Percentiles rank a stretch among this genome's conserved stretches.
Conservation (phyloP, 345 rosid genomes). For the Ceriops decandra region DNA sequence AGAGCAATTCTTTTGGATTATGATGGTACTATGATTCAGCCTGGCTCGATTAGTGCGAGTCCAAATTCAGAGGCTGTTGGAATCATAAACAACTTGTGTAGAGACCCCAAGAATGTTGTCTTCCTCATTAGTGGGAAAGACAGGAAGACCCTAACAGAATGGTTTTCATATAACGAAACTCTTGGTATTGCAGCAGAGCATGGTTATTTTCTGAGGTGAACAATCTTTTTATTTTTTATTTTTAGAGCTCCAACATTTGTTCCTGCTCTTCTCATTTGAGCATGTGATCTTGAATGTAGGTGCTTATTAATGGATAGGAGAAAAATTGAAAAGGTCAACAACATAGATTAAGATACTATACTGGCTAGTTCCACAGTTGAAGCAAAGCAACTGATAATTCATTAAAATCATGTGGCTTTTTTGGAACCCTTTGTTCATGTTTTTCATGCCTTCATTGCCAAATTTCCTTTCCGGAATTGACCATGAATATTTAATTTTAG, state of each 20-base stretch:
- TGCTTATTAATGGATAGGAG: not conserved
- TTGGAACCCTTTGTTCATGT: not conserved
- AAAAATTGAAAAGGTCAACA: not conserved
- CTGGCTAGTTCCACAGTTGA: too few species aligned
- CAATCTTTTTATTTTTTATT: not conserved
- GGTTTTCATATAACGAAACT: conserved; percentile 69
- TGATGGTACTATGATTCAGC: conserved; percentile 69
- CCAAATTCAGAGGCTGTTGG: conserved; percentile 55
- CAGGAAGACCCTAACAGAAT: conserved; percentile 53
- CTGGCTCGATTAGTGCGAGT: conserved; percentile 50
- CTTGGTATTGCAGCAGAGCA: conserved; percentile 92
- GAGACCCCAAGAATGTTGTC: conserved; percentile 74
- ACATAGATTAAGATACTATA: too few species aligned
- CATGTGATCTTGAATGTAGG: not conserved
- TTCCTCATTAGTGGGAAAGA: conserved; percentile 85
- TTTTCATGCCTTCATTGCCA: not conserved
- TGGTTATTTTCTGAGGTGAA: conserved; percentile 74
- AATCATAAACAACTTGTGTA: conserved; percentile 61
- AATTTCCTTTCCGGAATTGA: not conserved
- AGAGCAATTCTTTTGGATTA: conserved; percentile 87
- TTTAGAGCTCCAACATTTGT: not conserved
- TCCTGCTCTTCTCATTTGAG: not conserved
- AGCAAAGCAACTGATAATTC: too few species aligned
- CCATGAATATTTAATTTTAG: not conserved
- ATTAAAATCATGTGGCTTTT: not conserved